A percentile compares a stretch with the other conserved stretches of the same genome.
phyloP scores from a whole-genome alignment of 495 filamentous ascomycete species.

The Aspergillus ostianus region DNA sequence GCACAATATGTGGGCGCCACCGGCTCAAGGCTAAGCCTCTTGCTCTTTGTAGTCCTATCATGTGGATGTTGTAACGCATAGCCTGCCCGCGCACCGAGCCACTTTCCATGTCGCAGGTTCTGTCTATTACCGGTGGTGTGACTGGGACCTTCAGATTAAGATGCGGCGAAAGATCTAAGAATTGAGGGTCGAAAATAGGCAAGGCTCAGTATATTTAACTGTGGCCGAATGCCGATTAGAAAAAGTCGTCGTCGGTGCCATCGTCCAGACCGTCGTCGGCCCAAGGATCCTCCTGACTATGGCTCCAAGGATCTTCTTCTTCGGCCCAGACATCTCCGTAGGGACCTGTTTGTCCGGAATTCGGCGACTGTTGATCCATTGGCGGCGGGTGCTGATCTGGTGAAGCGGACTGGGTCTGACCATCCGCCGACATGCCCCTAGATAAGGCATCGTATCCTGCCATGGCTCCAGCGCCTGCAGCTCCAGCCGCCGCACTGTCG shows the following conservation, averaged over 20 bases:
- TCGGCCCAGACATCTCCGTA: constrained; percentile 33
- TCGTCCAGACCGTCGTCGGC: constrained; percentile 16
- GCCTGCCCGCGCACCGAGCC: too few species aligned
- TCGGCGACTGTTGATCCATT: constrained; percentile 16
- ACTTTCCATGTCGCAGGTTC: too few species aligned
- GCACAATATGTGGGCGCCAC: too few species aligned
- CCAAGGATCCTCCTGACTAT: constrained; percentile 40
- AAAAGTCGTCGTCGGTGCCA: constrained; percentile 38
- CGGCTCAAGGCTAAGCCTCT: too few species aligned
- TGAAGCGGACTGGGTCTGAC: constrained; percentile 15
- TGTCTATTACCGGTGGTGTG: too few species aligned
- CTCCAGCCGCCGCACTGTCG: constrained; percentile 41
- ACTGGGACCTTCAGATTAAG: too few species aligned
- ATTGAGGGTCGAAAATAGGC: not conserved
- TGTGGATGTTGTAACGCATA: too few species aligned
- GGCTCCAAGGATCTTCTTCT: constrained; percentile 33
- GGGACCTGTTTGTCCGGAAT: constrained; percentile 14
- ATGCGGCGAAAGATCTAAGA: not conserved
- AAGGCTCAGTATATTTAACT: too few species aligned
- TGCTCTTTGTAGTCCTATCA: too few species aligned
- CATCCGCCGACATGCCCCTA: constrained; percentile 35
- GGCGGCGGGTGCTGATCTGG: constrained; percentile 25
- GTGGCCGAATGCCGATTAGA: constrained; percentile 28
- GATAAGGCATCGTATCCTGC: constrained; percentile 67
- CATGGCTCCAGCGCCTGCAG: constrained; percentile 56